Conservation (phyloP, 108 stramenopile genomes). For the Schizochytrium sp. region DNA sequence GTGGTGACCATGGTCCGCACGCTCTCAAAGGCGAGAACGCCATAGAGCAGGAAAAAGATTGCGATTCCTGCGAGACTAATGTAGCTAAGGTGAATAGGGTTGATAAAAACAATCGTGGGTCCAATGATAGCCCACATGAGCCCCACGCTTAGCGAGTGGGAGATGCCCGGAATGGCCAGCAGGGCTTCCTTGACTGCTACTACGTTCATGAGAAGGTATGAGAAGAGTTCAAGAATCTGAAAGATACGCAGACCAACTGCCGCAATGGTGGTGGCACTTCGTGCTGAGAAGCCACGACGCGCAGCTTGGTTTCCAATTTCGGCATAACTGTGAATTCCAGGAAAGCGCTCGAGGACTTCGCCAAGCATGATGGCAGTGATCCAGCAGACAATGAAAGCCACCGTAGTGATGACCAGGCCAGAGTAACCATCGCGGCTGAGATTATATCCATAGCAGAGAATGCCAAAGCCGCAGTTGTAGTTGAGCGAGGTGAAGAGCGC, state of each 20-base stretch:
- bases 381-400: constrained; percentile 36
- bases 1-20: constrained; percentile 16
- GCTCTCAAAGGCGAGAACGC: constrained; percentile 41
- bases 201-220: constrained; percentile 21
- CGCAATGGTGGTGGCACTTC: constrained; percentile 15
- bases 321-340: constrained; percentile 55
- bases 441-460: constrained; percentile 51
- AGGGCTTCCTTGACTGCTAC: constrained; percentile 48
- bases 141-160: too few species aligned
- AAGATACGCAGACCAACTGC: constrained; percentile 37
- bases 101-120: background rate
- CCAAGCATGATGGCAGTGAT: constrained; percentile 46
- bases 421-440: constrained; percentile 18
- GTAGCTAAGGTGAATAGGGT: constrained; percentile 47
- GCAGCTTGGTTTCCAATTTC: constrained; percentile 38
- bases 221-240: constrained; percentile 55
- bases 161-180: constrained; percentile 5
- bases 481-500: constrained; percentile 60
- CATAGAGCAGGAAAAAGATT: constrained; percentile 10
- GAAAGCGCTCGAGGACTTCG: constrained; percentile 33
- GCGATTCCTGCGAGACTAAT: constrained; percentile 49
- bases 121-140: constrained; percentile 24
- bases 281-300: background rate
- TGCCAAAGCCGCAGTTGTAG: constrained; percentile 51
- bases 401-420: background rate